Base-by-base conservation (phyloP, 2,329 filamentous ascomycete species). In the Sporothrix brunneoviolacea region DNA sequence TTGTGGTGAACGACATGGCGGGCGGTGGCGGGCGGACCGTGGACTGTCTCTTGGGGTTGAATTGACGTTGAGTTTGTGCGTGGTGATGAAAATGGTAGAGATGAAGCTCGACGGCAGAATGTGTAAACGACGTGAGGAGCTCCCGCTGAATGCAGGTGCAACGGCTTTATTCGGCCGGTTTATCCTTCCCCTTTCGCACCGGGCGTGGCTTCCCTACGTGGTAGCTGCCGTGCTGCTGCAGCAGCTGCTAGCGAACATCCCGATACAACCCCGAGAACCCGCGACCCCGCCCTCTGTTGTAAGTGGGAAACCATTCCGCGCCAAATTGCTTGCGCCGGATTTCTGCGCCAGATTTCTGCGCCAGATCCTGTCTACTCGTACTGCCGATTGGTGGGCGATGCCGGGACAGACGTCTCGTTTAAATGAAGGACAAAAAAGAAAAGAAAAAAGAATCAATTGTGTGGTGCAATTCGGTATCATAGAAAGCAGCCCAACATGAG, bases 1-100 rank as follows among this genome's bases (percentile, higher is more conserved):
- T 94, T 59, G 86, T 95, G 65, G 86, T 88, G 75, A 97, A 90
- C 53, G 86, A 75, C 91, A 93, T 93, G 56, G 58, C 24, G 76
- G 22, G 8, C 15, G 19, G 21, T 21, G 37, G 53, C 30, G 5
- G 38, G 35, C 12, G 9, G 28, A 10, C 37, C 32, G 13, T 28
- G n/a, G 35, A 32, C 16, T 18, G 39, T 24, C 18, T 8, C 8
- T 33, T 21, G 19, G 21, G 15, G n/a, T 12, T 5, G 37, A n/a
- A 18, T 13, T n/a, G 37, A 15, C 19, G 18, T 6, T n/a, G 32
- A 9, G 13, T 12, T 16, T 12, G 12, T 24, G 24, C 6, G 24
- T 15, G 9, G 22, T 3, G 35, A 8, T 32, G 30, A 49, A 2
- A 6, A 27, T 37, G 38, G 10, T 8, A 27, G 8, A n/a, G n/a